Percentiles rank a stretch among this genome's conserved stretches.
These are phyloP conservation scores for Eucalyptus polybractea DNA, from an alignment of 345 rosid genomes.

Conservation along the genomic window DNA sequence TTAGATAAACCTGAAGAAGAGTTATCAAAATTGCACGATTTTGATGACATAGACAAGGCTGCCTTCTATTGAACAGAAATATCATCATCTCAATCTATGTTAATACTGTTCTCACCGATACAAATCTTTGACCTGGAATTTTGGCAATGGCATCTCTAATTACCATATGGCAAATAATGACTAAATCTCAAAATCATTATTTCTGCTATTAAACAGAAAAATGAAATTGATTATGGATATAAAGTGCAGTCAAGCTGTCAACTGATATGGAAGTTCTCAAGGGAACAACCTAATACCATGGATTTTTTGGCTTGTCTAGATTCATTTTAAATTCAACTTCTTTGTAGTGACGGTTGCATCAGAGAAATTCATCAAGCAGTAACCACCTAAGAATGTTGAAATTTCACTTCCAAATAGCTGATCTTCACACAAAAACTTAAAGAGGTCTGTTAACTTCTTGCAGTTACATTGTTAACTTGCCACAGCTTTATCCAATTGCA, in stretches of 20 bases:
- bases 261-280: background rate
- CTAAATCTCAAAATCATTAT: background rate
- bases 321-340: background rate
- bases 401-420: background rate
- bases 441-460: background rate
- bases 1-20: background rate
- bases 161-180: background rate
- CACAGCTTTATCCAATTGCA: background rate
- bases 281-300: background rate
- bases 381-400: background rate
- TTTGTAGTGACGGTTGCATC: background rate
- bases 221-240: background rate
- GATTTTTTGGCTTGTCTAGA: background rate
- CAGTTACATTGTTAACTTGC: background rate
- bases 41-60: background rate
- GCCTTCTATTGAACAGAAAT: background rate
- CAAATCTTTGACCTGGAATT: background rate
- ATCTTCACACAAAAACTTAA: background rate
- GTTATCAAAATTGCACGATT: background rate
- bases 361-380: background rate
- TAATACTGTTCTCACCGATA: background rate
- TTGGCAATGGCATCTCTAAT: background rate
- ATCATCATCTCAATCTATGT: background rate
- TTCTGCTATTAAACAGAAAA: background rate
- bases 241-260: background rate